These are phyloP conservation scores for Chaetomium cochliodes DNA, from an alignment of 495 filamentous ascomycete species.

Conservation along the genomic window DNA sequence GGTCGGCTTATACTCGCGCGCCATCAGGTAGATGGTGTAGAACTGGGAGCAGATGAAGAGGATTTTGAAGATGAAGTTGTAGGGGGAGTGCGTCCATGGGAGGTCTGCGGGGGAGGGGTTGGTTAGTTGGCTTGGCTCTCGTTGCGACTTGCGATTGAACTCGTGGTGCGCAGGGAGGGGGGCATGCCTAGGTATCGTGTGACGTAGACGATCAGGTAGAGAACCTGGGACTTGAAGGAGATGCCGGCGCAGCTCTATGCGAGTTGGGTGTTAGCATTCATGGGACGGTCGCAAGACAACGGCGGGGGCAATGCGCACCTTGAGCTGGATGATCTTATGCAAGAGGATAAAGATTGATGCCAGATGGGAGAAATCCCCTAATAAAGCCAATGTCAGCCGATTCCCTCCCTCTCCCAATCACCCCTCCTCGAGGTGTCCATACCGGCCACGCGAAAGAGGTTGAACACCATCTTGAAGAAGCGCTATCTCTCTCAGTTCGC, in stretches of 20 bases:
- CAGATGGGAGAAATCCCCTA: conserved; percentile 93
- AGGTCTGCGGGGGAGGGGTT: conserved; percentile 57
- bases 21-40: conserved; percentile 96
- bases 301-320: conserved; percentile 53
- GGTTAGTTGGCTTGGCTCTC: background rate
- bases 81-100: conserved; percentile 79
- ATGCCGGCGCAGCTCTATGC: conserved; percentile 88
- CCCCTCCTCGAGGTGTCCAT: conserved; percentile 30
- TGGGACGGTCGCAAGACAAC: background rate
- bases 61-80: conserved; percentile 94
- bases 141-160: background rate
- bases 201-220: conserved; percentile 90
- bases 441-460: conserved; percentile 87
- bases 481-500: conserved; percentile 1
- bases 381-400: conserved; percentile 22
- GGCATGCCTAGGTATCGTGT: conserved; percentile 81
- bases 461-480: conserved; percentile 60
- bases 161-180: background rate
- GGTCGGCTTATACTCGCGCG: conserved; percentile 90
- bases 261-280: conserved; percentile 19
- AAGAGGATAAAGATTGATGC: conserved; percentile 91
- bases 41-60: conserved; percentile 85
- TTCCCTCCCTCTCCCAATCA: background rate
- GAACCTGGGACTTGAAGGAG: conserved; percentile 94
- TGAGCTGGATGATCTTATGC: conserved; percentile 90